Conservation (phyloP, 169 alveolate genomes). For the Plasmodium gallinaceum region DNA sequence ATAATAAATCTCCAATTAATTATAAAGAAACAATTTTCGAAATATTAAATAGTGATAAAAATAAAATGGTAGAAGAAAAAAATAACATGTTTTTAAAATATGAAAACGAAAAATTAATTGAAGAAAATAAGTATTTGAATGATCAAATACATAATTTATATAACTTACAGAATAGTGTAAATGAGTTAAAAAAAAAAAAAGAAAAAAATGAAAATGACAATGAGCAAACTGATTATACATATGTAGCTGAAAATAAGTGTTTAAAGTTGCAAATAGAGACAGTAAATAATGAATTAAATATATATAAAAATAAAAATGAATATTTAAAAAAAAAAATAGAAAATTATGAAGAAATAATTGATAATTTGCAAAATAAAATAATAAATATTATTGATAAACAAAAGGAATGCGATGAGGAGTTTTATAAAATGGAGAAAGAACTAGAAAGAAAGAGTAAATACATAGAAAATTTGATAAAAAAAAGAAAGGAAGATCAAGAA, state of each 20-base stretch:
- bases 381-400: constrained; percentile 59
- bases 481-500: constrained; percentile 62
- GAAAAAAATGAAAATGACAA: neutral
- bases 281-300: constrained; percentile 39
- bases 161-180: constrained; percentile 26
- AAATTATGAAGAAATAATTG: constrained; percentile 69
- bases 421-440: constrained; percentile 54
- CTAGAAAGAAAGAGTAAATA: constrained; percentile 46
- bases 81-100: constrained; percentile 18
- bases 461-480: constrained; percentile 39
- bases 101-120: constrained; percentile 64
- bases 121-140: constrained; percentile 62
- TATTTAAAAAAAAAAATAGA: constrained; percentile 46
- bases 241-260: constrained; percentile 56
- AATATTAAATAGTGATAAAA: constrained; percentile 14
- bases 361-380: constrained; percentile 55
- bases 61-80: constrained; percentile 33
- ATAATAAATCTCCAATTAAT: constrained; percentile 11
- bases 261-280: constrained; percentile 54
- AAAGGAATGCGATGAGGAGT: constrained; percentile 66
- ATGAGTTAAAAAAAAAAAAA: constrained; percentile 25
- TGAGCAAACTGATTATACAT: constrained; percentile 3
- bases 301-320: constrained; percentile 62
- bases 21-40: constrained; percentile 42
- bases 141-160: constrained; percentile 38